Conservation (phyloP, 1,139 yeast species). For the Scheffersomyces lignicola region DNA sequence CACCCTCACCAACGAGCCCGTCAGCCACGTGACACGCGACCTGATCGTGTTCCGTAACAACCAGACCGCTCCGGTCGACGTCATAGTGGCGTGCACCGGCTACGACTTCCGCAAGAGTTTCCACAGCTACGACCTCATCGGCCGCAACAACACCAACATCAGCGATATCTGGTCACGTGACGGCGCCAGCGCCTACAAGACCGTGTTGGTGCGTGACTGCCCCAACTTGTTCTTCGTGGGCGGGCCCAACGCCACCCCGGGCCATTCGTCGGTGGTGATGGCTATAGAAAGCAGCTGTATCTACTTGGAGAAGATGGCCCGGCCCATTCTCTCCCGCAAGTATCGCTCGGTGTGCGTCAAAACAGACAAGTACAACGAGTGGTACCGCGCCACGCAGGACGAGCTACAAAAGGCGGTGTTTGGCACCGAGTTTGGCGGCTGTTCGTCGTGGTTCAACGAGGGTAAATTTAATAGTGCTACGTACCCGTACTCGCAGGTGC, state of each 20-base stretch:
- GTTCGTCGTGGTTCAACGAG: constrained; percentile 41
- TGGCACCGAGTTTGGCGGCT: constrained; percentile 46
- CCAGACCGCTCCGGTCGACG: constrained; percentile 32
- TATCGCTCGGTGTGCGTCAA: constrained; percentile 33
- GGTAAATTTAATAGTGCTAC: constrained; percentile 33
- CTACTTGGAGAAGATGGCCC: constrained; percentile 25
- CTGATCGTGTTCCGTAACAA: constrained; percentile 34
- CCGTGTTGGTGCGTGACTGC: constrained; percentile 30
- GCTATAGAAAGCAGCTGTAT: constrained; percentile 40
- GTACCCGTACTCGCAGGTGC: constrained; percentile 41
- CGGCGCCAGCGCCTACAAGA: constrained; percentile 39
- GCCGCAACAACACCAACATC: constrained; percentile 26
- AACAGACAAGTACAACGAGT: constrained; percentile 32
- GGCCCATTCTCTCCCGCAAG: constrained; percentile 30
- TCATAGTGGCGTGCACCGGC: constrained; percentile 48
- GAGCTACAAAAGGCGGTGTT: constrained; percentile 32
- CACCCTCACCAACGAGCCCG: constrained; percentile 23
- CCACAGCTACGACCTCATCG: constrained; percentile 21
- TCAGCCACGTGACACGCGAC: constrained; percentile 28
- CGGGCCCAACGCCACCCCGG: constrained; percentile 48
- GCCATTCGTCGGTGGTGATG: constrained; percentile 44
- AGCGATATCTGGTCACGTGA: constrained; percentile 26
- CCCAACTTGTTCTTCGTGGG: constrained; percentile 40
- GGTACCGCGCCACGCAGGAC: constrained; percentile 32
- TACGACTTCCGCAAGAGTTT: constrained; percentile 27